These are phyloP conservation scores for Mycotypha africana DNA, from an alignment of 371 early-diverging fungal genomes.

Conservation along the genomic window DNA sequence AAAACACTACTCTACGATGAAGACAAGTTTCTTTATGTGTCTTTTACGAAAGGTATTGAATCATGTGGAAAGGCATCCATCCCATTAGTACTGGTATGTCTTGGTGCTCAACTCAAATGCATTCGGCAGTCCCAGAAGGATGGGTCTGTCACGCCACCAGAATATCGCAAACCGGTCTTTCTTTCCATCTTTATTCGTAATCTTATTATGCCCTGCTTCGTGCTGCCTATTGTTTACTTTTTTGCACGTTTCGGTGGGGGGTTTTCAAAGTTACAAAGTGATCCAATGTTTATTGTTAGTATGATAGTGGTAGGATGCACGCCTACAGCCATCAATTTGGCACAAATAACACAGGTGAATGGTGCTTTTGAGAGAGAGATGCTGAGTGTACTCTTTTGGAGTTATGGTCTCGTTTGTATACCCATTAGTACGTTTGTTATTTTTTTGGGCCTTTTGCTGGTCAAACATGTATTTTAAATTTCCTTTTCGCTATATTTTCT, in stretches of 20 bases:
- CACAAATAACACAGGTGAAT: conserved; percentile 51
- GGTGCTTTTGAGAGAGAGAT: conserved; percentile 51
- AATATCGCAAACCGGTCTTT: conserved; percentile 18
- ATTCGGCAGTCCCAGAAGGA: conserved; percentile 24
- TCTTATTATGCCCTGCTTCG: conserved; percentile 34
- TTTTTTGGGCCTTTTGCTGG: conserved; percentile 7
- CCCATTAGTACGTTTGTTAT: conserved; percentile 40
- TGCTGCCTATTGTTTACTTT: conserved; percentile 39
- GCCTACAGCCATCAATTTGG: conserved; percentile 56
- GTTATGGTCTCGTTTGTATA: conserved; percentile 51
- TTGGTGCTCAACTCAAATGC: conserved; percentile 60
- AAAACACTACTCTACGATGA: conserved; percentile 47
- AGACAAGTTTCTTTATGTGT: conserved; percentile 47
- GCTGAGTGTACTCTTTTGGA: conserved; percentile 53
- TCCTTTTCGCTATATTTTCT: too few species aligned
- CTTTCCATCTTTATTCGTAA: conserved; percentile 36
- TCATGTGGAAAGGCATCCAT: conserved; percentile 66
- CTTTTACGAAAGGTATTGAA: conserved; percentile 58
- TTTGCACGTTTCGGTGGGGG: conserved; percentile 22
- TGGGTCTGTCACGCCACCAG: conserved; percentile 3
- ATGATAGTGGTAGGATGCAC: conserved; percentile 47
- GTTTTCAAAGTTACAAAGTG: conserved; percentile 33
- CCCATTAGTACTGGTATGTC: conserved; percentile 62
- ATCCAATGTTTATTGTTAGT: conserved; percentile 44
- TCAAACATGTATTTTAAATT: too few species aligned